Conservation (phyloP, 1,139 yeast genomes). For the Hyphopichia buzzinii region DNA sequence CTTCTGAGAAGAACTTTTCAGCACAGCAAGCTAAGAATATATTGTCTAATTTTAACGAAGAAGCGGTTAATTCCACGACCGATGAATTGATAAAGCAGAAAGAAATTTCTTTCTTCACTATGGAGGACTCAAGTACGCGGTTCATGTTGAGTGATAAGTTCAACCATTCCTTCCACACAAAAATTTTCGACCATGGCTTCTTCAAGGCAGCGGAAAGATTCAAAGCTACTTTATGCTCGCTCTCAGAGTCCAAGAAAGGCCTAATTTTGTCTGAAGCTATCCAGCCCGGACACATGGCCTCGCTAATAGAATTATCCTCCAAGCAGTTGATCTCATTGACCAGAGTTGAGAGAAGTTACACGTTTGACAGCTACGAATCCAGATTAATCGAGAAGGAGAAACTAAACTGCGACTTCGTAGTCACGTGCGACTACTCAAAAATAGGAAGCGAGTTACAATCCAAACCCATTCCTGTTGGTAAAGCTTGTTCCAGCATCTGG, state of each 20-base stretch:
- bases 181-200: constrained; percentile 36
- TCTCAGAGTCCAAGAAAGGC: constrained; percentile 46
- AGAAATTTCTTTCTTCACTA: constrained; percentile 51
- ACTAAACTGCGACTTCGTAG: constrained; percentile 63
- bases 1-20: constrained; percentile 48
- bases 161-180: constrained; percentile 36
- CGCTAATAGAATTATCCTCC: constrained; percentile 48
- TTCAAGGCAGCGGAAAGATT: constrained; percentile 47
- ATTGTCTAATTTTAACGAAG: constrained; percentile 43
- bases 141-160: constrained; percentile 62
- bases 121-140: constrained; percentile 42
- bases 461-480: constrained; percentile 52
- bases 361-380: constrained; percentile 58
- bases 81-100: constrained; percentile 51
- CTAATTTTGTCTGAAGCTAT: constrained; percentile 58
- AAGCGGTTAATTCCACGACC: constrained; percentile 48
- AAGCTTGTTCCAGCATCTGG: constrained; percentile 73
- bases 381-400: constrained; percentile 59
- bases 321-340: constrained; percentile 35
- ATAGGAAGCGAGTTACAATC: constrained; percentile 4
- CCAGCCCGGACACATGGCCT: constrained; percentile 56
- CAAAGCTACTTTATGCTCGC: constrained; percentile 33
- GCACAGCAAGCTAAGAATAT: constrained; percentile 41
- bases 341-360: constrained; percentile 53
- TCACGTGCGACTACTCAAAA: constrained; percentile 9